These are phyloP conservation scores for Alternaria incomplexa DNA, from an alignment of 2,329 filamentous ascomycete species.

Conservation along the genomic window DNA sequence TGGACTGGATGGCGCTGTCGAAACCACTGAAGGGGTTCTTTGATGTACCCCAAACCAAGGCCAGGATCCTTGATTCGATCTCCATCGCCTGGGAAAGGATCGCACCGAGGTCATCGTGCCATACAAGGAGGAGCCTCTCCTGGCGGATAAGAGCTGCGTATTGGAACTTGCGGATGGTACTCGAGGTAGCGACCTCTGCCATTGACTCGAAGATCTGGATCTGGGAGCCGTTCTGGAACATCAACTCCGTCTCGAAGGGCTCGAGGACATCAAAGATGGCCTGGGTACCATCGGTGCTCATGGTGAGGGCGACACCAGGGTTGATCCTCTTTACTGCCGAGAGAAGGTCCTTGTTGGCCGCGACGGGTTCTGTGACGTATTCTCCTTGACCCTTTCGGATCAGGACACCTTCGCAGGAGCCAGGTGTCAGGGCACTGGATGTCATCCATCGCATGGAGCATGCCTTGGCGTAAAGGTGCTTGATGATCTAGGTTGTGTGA, in stretches of 20 bases:
- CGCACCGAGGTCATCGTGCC: constrained; percentile 79
- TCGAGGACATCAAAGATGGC: constrained; percentile 53
- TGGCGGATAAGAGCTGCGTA: constrained; percentile 79
- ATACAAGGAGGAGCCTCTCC: constrained; percentile 74
- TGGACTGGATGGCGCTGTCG: constrained; percentile 39
- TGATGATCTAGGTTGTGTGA: constrained; percentile 29
- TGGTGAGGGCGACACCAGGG: constrained; percentile 56
- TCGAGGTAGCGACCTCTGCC: constrained; percentile 48
- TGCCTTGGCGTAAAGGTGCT: constrained; percentile 34
- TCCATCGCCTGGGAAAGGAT: constrained; percentile 71
- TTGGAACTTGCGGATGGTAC: constrained; percentile 75
- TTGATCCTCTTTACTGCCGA: constrained; percentile 55
- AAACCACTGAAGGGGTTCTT: constrained; percentile 53
- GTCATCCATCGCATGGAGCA: constrained; percentile 33
- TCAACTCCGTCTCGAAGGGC: constrained; percentile 52
- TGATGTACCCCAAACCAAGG: constrained; percentile 65
- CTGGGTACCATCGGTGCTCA: constrained; percentile 57
- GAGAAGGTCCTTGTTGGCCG: constrained; percentile 48
- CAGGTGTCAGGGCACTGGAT: constrained; percentile 11
- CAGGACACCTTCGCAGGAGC: constrained; percentile 66
- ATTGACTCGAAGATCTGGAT: constrained; percentile 57
- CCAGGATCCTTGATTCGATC: constrained; percentile 78
- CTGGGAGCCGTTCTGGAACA: constrained; percentile 50
- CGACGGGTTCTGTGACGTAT: constrained; percentile 64
- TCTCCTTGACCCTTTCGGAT: constrained; percentile 70